Conservation (phyloP, 345 rosid genomes). For the Lepidium africanum region DNA sequence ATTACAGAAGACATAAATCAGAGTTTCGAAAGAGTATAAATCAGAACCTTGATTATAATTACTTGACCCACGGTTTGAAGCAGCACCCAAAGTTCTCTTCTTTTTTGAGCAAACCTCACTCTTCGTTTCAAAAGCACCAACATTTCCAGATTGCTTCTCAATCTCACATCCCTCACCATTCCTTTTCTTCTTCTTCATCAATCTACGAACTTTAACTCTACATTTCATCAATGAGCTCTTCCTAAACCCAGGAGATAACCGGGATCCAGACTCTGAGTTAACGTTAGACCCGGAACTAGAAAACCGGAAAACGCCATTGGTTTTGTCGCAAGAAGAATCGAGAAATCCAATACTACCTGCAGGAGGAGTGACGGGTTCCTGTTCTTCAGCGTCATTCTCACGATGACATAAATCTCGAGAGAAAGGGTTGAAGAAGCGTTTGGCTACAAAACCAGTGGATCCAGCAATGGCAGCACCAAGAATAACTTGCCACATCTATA, state of each 20-base stretch:
- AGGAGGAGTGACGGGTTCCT: conserved; percentile 8
- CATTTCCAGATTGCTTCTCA: conserved; percentile 34
- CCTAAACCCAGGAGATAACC: not conserved
- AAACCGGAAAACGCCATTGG: conserved; percentile 59
- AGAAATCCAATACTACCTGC: conserved; percentile 6
- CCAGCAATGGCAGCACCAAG: conserved; percentile 74
- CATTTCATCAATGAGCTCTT: conserved; percentile 31
- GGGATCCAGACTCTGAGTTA: conserved; percentile 16
- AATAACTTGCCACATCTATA: conserved; percentile 69
- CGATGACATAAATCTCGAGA: conserved; percentile 1
- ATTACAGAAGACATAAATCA: not conserved
- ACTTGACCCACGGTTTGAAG: conserved; percentile 31
- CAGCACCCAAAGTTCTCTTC: conserved; percentile 36
- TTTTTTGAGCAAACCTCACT: conserved; percentile 49
- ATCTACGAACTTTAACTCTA: conserved; percentile 18
- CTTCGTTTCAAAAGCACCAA: conserved; percentile 25
- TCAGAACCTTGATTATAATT: conserved; percentile 41
- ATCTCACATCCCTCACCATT: not conserved
- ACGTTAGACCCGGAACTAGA: conserved; percentile 47
- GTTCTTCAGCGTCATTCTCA: not conserved
- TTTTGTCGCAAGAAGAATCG: conserved; percentile 28
- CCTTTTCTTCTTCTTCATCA: conserved; percentile 14
- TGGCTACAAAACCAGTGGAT: conserved; percentile 58
- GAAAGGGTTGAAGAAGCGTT: conserved; percentile 36
- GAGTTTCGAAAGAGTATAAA: not conserved